Evolutionary conservation across 768 basidiomycete genomes (phyloP), one percentile per base, ranked within the genome.

Genomic region (Lentinula aciculospora): DNA sequence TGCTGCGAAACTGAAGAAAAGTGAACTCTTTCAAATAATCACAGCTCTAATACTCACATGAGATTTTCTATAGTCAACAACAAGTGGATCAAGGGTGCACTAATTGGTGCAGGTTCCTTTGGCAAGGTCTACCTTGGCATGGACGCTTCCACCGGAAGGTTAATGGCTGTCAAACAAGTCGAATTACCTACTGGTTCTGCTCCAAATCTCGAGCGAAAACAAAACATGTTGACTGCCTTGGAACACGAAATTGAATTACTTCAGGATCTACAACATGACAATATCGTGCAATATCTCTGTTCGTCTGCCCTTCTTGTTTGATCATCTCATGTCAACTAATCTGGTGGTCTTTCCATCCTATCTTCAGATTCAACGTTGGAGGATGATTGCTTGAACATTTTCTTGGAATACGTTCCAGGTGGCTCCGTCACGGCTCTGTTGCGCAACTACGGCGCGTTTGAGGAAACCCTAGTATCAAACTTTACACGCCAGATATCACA

Each of bases 261-360:
- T 61, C 93, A 94, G 68, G 90, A 94, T 58, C 75, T 97, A 51
- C 90, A 96, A 62, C 94, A 98, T 68, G 86, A 87, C 59, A 96
- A 98, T 67, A 98, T 99, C 60, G 97, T 99, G 23, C 96, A 98
- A 74, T 99, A 99, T 66, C 88, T 96, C 56, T 93, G 95, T 97
- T 64, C 59, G 91, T 32, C 17, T 10, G 34, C 44, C 36, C 39
- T 25, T 32, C 29, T 62, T 46, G 40, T 40, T 56, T 34, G 0
- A 40, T 50, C 2, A 8, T 36, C 12, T 7, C 34, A 23, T 1
- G 1, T 44, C 32, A 21, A 17, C 44, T 45, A 17, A 42, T 23
- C 3, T 40, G 15, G n/a, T 10, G 9, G 5, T 9, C 9, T 34
- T 13, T 8, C 27, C 32, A 31, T 21, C 32, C 57, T 4, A 2